A percentile compares a stretch with the other conserved stretches of the same genome.
Evolutionary conservation across 169 alveolate genomes (phyloP).

Genomic region (Plasmodium gaboni): DNA sequence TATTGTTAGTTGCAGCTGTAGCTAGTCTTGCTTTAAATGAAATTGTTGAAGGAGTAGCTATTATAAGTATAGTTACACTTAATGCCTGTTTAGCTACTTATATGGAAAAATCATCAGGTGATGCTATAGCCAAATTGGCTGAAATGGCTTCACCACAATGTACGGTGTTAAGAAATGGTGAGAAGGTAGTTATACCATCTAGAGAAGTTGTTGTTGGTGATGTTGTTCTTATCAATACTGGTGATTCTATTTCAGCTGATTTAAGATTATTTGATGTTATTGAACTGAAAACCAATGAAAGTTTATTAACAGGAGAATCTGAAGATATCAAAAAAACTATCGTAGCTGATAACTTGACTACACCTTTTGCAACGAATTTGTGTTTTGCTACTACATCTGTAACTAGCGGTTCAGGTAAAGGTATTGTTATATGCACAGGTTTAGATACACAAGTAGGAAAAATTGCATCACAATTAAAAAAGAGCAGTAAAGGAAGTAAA

Average conservation of each 20-base stretch:
- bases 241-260: slow-evolving; percentile 96
- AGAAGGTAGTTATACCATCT: slow-evolving; percentile 86
- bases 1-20: slow-evolving; percentile 88
- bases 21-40: slow-evolving; percentile 89
- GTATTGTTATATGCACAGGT: slow-evolving; percentile 94
- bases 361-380: slow-evolving; percentile 91
- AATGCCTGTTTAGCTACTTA: slow-evolving; percentile 94
- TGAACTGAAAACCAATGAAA: slow-evolving; percentile 94
- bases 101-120: slow-evolving; percentile 93
- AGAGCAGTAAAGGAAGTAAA: slow-evolving; percentile 83
- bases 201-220: slow-evolving; percentile 95
- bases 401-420: slow-evolving; percentile 93
- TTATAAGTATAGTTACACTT: slow-evolving; percentile 89
- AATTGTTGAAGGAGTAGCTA: slow-evolving; percentile 92
- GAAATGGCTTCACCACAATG: slow-evolving; percentile 93
- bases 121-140: slow-evolving; percentile 93
- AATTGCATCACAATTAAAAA: slow-evolving; percentile 94
- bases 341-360: slow-evolving; percentile 82
- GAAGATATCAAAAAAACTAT: slow-evolving; percentile 90
- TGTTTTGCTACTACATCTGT: slow-evolving; percentile 95
- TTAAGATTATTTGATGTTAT: slow-evolving; percentile 90
- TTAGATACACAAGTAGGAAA: slow-evolving; percentile 96
- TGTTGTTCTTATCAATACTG: slow-evolving; percentile 91
- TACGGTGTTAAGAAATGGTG: slow-evolving; percentile 89
- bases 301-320: slow-evolving; percentile 95